Conservation (phyloP, 495 filamentous ascomycete genomes). For the Hypoxylon perforatum region DNA sequence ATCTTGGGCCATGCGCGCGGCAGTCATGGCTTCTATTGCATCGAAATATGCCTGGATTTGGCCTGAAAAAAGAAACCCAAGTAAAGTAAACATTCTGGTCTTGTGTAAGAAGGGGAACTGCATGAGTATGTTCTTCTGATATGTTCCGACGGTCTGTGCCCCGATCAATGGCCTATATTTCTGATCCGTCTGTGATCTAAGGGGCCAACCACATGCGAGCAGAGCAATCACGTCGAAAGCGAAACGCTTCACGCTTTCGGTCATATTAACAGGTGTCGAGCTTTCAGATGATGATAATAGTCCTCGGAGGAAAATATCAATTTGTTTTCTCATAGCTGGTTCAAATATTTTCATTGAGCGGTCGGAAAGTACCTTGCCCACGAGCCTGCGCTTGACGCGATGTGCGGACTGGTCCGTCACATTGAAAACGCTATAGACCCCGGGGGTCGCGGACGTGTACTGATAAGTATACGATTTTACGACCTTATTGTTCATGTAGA, state of each 20-base stretch:
- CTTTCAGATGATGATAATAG: constrained; percentile 42
- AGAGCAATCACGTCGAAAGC: constrained; percentile 31
- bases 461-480: constrained; percentile 48
- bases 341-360: constrained; percentile 36
- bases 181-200: constrained; percentile 26
- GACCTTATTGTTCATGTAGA: constrained; percentile 60
- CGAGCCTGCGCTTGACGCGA: constrained; percentile 23
- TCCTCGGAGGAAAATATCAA: constrained; percentile 35
- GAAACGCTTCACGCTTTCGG: constrained; percentile 6
- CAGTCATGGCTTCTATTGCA: constrained; percentile 20
- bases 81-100: too few species aligned
- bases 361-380: constrained; percentile 30
- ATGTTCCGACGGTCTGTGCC: neutral
- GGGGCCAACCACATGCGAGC: constrained; percentile 36
- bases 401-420: constrained; percentile 17
- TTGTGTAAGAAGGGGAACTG: constrained; percentile 14
- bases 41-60: neutral
- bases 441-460: neutral
- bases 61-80: neutral
- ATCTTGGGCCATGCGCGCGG: constrained; percentile 16
- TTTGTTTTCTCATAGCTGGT: constrained; percentile 32
- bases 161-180: constrained; percentile 9
- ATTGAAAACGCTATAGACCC: constrained; percentile 14
- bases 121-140: constrained; percentile 20
- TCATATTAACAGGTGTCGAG: constrained; percentile 21